phyloP scores from a whole-genome alignment of 2,329 filamentous ascomycete genomes.

The Colletotrichum lindemuthianum region DNA sequence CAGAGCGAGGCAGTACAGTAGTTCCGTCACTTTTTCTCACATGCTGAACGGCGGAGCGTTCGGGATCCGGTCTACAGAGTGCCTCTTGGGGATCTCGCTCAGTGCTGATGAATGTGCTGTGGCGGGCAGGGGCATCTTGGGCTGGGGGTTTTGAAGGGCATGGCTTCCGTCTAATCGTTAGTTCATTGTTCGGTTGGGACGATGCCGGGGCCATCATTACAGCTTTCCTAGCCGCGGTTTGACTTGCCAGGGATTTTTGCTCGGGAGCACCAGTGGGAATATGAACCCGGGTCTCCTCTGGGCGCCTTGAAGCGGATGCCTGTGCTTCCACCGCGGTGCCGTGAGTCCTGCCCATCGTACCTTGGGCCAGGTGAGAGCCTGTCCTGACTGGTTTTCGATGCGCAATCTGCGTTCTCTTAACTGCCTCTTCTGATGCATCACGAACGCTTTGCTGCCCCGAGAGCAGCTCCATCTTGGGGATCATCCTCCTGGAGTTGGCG shows the following conservation, averaged over 20 bases:
- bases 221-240: background rate
- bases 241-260: slow-evolving; percentile 9
- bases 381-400: slow-evolving; percentile 50
- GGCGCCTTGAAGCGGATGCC: slow-evolving; percentile 18
- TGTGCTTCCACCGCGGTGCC: slow-evolving; percentile 56
- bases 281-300: slow-evolving; percentile 5
- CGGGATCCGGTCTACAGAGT: background rate
- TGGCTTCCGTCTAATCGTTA: too few relatives aligned
- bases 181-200: background rate
- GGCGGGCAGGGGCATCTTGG: background rate
- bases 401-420: slow-evolving; percentile 53
- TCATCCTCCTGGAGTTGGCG: slow-evolving; percentile 72
- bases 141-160: background rate
- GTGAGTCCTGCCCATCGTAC: slow-evolving; percentile 62
- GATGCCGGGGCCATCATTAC: background rate
- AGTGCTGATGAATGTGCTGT: background rate
- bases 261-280: background rate
- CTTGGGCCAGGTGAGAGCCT: slow-evolving; percentile 60
- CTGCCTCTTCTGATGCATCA: slow-evolving; percentile 51
- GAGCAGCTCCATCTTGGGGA: slow-evolving; percentile 57
- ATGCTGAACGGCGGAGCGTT: slow-evolving; percentile 14
- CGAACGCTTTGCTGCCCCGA: slow-evolving; percentile 54
- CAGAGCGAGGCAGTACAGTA: slow-evolving; percentile 15
- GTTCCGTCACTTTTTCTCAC: slow-evolving; percentile 19
- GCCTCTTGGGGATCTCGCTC: background rate